A percentile compares a stretch with the other conserved stretches of the same genome.
Conservation (phyloP, 106 monocot species). For the Dendrobium huoshanense region DNA sequence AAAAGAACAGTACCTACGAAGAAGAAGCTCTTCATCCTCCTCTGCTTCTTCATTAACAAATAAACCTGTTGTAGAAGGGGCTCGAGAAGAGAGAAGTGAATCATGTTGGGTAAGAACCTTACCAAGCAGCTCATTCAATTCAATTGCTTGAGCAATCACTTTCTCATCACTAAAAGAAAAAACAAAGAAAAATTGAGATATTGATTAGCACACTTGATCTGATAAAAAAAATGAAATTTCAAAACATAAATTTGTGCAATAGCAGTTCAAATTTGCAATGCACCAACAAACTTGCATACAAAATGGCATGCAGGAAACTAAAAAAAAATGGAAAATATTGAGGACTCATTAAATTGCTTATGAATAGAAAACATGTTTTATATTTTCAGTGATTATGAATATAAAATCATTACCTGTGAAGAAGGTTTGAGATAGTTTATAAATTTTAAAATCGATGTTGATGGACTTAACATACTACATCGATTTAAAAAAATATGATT, state of each 20-base stretch:
- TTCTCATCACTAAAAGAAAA: slow-evolving; percentile 58
- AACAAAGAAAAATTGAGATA: neutral
- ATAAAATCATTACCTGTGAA: no score
- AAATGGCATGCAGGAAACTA: no score
- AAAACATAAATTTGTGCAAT: neutral
- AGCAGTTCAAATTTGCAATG: neutral
- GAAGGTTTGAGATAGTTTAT: no score
- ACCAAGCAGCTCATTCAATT: slow-evolving; percentile 77
- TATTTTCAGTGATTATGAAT: no score
- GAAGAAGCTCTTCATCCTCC: slow-evolving; percentile 68
- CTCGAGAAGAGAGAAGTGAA: slow-evolving; percentile 52
- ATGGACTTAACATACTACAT: no score
- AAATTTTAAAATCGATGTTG: no score
- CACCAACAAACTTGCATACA: neutral
- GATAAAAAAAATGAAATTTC: neutral
- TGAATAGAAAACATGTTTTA: no score
- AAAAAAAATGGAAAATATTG: no score
- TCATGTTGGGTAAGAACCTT: slow-evolving; percentile 69
- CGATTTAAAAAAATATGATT: no score
- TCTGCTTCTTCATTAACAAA: slow-evolving; percentile 32
- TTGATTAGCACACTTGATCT: neutral
- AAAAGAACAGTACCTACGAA: slow-evolving; percentile 34
- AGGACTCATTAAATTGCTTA: no score
- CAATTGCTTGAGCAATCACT: slow-evolving; percentile 69
- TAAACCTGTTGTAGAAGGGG: slow-evolving; percentile 29